A percentile compares a stretch with the other conserved stretches of the same genome.
Evolutionary conservation across 2,329 filamentous ascomycete species (phyloP).

Genomic region (Chaetomium globosum): DNA sequence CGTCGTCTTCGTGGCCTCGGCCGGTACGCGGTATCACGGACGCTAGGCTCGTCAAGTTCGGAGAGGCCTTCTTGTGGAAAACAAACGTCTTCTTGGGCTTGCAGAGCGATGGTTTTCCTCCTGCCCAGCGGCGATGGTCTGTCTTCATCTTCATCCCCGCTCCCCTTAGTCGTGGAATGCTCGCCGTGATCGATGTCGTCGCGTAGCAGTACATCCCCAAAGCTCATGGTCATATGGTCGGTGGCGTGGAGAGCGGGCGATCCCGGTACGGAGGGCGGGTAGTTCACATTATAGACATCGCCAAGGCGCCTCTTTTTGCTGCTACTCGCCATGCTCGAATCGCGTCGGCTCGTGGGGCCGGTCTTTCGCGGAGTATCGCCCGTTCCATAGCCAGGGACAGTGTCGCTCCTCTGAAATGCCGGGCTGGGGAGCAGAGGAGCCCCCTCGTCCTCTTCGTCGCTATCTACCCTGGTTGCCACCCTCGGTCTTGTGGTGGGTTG

Average conservation of each 20-base stretch:
- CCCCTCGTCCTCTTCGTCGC: constrained; percentile 59
- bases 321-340: constrained; percentile 57
- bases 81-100: constrained; percentile 86
- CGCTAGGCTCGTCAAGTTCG: constrained; percentile 71
- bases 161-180: constrained; percentile 28
- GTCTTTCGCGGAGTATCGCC: constrained; percentile 44
- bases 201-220: constrained; percentile 71
- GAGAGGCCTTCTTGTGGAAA: constrained; percentile 81
- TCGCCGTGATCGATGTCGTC: constrained; percentile 58
- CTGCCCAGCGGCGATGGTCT: constrained; percentile 47
- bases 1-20: constrained; percentile 60
- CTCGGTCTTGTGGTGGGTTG: constrained; percentile 43
- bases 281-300: constrained; percentile 66
- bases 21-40: constrained; percentile 46
- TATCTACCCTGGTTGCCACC: constrained; percentile 40
- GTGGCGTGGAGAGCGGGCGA: constrained; percentile 57
- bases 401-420: constrained; percentile 43
- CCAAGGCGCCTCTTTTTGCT: constrained; percentile 43
- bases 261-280: constrained; percentile 68
- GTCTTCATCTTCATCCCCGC: constrained; percentile 26
- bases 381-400: constrained; percentile 48
- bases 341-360: constrained; percentile 47
- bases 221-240: constrained; percentile 58
- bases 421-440: constrained; percentile 57
- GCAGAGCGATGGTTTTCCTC: constrained; percentile 62